Percentiles rank a stretch among this genome's conserved stretches.
Conservation (phyloP, 495 filamentous ascomycete genomes). For the Tuber melanosporum region DNA sequence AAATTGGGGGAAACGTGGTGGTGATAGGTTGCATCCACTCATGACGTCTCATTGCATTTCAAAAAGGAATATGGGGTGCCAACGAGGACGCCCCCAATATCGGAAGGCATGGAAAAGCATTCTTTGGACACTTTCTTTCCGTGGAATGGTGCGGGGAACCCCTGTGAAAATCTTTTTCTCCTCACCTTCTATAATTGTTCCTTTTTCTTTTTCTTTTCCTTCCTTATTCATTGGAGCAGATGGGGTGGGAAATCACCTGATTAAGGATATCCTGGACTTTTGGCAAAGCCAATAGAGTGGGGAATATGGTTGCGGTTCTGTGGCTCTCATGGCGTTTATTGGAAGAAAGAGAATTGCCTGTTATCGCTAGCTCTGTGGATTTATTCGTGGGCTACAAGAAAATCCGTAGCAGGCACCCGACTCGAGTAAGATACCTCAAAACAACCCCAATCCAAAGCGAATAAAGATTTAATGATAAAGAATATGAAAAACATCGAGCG, state of each 20-base stretch:
- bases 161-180: conserved; percentile 35
- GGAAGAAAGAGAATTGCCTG: too few species aligned
- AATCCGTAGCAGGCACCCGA: too few species aligned
- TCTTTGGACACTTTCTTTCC: not conserved
- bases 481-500: too few species aligned
- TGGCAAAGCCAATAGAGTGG: not conserved
- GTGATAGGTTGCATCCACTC: not conserved
- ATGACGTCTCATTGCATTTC: not conserved
- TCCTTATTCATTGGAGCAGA: not conserved
- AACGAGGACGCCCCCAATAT: not conserved
- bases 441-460: too few species aligned
- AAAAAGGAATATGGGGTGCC: conserved; percentile 1
- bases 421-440: too few species aligned
- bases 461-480: too few species aligned
- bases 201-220: not conserved
- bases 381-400: too few species aligned
- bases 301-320: not conserved
- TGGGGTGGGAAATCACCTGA: not conserved
- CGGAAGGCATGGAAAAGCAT: not conserved
- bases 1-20: not conserved
- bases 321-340: not conserved
- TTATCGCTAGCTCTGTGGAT: too few species aligned
- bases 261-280: not conserved
- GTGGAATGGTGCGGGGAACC: conserved; percentile 12
- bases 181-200: conserved; percentile 6